A percentile compares a stretch with the other conserved stretches of the same genome.
phyloP scores from a whole-genome alignment of 2,329 filamentous ascomycete genomes.

The Trichoderma sp. region DNA sequence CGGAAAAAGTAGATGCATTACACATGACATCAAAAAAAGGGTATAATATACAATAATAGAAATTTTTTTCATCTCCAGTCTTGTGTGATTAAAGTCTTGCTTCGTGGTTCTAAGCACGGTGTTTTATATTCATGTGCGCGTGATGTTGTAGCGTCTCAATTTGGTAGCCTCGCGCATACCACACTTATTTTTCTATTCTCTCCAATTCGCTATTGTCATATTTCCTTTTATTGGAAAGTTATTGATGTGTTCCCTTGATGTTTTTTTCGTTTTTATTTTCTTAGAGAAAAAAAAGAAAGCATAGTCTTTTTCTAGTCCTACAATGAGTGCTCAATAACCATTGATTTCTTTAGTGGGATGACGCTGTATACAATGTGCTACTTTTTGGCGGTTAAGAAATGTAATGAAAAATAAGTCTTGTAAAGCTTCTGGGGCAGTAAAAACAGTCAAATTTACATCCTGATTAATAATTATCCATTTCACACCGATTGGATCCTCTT shows the following conservation, averaged over 20 bases:
- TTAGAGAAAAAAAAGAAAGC: not conserved
- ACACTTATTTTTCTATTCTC: not conserved
- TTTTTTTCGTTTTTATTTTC: not conserved
- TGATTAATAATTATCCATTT: not conserved
- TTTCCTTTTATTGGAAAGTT: too few relatives aligned
- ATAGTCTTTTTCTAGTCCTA: not conserved
- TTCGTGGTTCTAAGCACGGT: too few relatives aligned
- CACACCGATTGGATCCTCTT: not conserved
- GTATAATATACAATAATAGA: not conserved
- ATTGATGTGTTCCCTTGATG: rapidly evolving
- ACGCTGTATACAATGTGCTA: not conserved
- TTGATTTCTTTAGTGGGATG: not conserved
- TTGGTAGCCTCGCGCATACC: not conserved
- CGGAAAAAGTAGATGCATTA: not conserved
- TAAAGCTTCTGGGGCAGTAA: not conserved
- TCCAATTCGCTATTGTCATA: too few relatives aligned
- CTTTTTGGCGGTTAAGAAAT: not conserved
- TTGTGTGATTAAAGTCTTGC: too few relatives aligned
- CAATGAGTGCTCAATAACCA: not conserved
- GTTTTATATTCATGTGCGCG: not conserved
- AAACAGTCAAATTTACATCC: not conserved
- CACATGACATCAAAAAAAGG: too few relatives aligned
- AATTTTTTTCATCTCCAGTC: too few relatives aligned
- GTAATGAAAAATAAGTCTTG: not conserved
- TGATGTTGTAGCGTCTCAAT: not conserved